phyloP scores from a whole-genome alignment of 2,329 filamentous ascomycete species.

The Aspergillus novoparasiticus region DNA sequence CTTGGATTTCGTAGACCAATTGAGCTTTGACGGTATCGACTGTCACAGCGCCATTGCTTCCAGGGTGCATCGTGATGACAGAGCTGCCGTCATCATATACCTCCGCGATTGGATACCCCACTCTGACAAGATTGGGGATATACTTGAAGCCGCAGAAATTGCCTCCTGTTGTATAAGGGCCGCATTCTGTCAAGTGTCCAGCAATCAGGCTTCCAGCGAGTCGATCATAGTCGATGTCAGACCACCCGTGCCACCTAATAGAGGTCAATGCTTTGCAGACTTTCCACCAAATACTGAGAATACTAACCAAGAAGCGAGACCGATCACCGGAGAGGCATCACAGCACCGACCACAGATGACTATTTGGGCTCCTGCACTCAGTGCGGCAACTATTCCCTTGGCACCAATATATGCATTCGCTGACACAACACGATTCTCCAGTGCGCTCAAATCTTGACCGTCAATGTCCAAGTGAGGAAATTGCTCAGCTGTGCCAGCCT shows the following conservation, averaged over 20 bases:
- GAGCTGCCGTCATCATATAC: not conserved
- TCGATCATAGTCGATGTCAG: slow-evolving; percentile 24
- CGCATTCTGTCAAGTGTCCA: slow-evolving; percentile 34
- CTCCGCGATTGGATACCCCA: not conserved
- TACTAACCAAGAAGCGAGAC: slow-evolving; percentile 28
- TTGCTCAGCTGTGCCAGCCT: no score
- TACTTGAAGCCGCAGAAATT: slow-evolving; percentile 32
- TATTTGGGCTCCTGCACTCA: slow-evolving; percentile 42
- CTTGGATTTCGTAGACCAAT: slow-evolving; percentile 1
- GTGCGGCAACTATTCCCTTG: no score
- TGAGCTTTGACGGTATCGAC: not conserved
- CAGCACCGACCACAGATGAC: slow-evolving; percentile 47
- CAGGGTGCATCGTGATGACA: no score
- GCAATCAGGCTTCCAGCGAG: slow-evolving; percentile 31
- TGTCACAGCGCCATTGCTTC: not conserved
- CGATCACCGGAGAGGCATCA: slow-evolving; percentile 40
- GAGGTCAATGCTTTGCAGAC: not conserved
- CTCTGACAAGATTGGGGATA: not conserved
- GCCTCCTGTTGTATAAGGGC: slow-evolving; percentile 27
- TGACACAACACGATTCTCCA: slow-evolving; percentile 15
- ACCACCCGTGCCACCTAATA: slow-evolving; percentile 30
- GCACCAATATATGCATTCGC: no score
- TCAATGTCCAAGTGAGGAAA: no score
- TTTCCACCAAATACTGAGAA: slow-evolving; percentile 1
- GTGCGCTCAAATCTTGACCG: not conserved